Evolutionary conservation across 2,329 filamentous ascomycete species (phyloP).

Genomic region (Stenocarpella maydis): DNA sequence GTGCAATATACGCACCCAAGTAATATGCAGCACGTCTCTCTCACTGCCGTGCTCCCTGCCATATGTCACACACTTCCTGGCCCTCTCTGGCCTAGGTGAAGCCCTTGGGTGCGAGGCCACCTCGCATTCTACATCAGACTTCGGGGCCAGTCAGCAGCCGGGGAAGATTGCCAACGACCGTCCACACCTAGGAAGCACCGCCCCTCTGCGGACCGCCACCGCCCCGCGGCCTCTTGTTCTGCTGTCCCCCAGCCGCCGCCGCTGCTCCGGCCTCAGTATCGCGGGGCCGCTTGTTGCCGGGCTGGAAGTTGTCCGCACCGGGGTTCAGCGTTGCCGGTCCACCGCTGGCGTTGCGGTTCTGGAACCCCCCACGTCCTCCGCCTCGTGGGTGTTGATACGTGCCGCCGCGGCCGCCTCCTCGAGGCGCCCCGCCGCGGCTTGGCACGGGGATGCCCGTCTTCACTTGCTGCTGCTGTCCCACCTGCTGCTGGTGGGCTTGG

Average conservation of each 20-base stretch:
- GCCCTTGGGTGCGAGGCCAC: too few relatives aligned
- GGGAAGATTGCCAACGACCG: not conserved
- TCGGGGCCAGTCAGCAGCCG: not conserved
- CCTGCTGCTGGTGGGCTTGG: constrained; percentile 35
- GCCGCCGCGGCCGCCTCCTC: constrained; percentile 39
- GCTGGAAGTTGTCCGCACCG: constrained; percentile 60
- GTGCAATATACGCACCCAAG: not conserved
- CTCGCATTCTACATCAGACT: not conserved
- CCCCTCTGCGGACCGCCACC: constrained; percentile 38
- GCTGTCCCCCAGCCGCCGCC: constrained; percentile 39
- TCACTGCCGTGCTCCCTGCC: not conserved
- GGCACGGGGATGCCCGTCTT: constrained; percentile 40
- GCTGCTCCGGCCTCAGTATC: constrained; percentile 49
- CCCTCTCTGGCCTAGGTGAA: too few relatives aligned
- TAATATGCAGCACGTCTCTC: not conserved
- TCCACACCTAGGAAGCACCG: constrained; percentile 2
- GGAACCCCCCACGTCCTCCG: constrained; percentile 43
- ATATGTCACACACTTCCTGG: too few relatives aligned
- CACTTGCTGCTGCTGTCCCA: constrained; percentile 36
- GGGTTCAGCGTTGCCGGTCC: constrained; percentile 56
- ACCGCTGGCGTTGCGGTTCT: constrained; percentile 51
- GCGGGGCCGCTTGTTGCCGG: constrained; percentile 62
- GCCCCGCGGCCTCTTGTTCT: constrained; percentile 48
- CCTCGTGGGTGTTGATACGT: constrained; percentile 42
- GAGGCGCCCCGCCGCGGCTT: constrained; percentile 37